phyloP scores from a whole-genome alignment of 805 yeast species.

The Hanseniaspora mollemarum region DNA sequence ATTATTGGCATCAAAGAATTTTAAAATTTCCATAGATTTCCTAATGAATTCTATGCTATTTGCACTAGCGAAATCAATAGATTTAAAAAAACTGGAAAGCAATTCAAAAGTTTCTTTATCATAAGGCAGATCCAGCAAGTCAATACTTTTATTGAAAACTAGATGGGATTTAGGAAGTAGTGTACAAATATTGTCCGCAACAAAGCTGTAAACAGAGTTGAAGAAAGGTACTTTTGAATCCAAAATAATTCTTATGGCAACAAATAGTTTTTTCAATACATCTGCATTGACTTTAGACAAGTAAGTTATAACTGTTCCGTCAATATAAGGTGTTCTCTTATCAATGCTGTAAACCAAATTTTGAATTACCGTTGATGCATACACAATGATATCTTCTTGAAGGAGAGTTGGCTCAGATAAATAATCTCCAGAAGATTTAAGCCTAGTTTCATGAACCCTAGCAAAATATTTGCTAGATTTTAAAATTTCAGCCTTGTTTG shows the following conservation, averaged over 20 bases:
- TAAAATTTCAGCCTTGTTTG: not conserved
- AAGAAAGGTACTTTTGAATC: slow-evolving; percentile 1
- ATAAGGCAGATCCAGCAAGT: slow-evolving; percentile 2
- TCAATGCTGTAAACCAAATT: not conserved
- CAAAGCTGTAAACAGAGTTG: not conserved
- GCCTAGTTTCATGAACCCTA: slow-evolving; percentile 3
- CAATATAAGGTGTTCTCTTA: not conserved
- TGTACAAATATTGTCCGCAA: not conserved
- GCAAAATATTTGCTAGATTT: slow-evolving; percentile 9
- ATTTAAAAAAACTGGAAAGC: not conserved
- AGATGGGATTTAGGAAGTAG: not conserved
- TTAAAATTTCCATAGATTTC: slow-evolving; percentile 4
- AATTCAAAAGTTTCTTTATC: not conserved
- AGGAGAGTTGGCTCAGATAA: not conserved
- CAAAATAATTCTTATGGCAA: slow-evolving; percentile 7
- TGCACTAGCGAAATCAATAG: not conserved
- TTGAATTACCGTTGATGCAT: not conserved
- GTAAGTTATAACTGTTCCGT: slow-evolving; percentile 6
- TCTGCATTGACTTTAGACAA: not conserved
- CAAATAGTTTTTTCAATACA: not conserved
- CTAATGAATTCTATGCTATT: not conserved
- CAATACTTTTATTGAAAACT: slow-evolving; percentile 1
- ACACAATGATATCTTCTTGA: not conserved
- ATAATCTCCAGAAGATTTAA: not conserved
- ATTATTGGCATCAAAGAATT: not conserved